Evolutionary conservation across 176 grass and related monocot species (phyloP), one percentile per base, ranked within the genome.

Genomic region (Echinochloa phyllopogon): DNA sequence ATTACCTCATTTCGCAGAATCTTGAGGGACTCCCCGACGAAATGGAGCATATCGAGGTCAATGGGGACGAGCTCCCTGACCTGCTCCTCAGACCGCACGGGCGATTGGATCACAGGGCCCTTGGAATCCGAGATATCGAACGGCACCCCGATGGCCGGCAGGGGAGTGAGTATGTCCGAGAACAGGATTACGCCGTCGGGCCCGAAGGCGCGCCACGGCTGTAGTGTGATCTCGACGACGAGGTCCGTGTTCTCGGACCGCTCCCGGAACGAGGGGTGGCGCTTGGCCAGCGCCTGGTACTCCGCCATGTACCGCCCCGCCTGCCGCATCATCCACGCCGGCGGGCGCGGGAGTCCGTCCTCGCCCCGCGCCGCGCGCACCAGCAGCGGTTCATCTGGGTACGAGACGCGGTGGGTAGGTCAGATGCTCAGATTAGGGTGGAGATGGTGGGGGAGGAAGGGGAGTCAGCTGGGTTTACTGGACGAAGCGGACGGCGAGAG

Each of bases 301-400:
- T 75, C 88, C 83, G 88, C 77, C 96, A 98, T 98, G 88, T 98
- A 98, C 61, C 96, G 92, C 51, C 96, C 91, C 25, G 96, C 96
- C 91, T 98, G 96, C 82, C 96, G 87, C 96, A 98, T 95, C 96
- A 98, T 98, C 96, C 96, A 98, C 44, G 96, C 91, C 41, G 96
- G 96, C 17, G 96, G 93, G 39, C 96, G 83, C 57, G 72, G 76
- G 38, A 94, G 89, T 12, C 84, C 82, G 6, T 84, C 43, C 83
- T 94, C 87, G 11, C 93, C 96, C 91, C 77, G 92, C 55, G 96
- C 93, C 24, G 93, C 93, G 67, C 89, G 93, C 55, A 98, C 74
- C 77, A 98, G 86, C 48, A 98, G 80, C 39, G 93, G 93, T 23
- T 98, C 96, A 73, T 95, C 91, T 98, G 82, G 37, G 15, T 3